phyloP scores from a whole-genome alignment of 116 monocot genomes.

The Iris pallida region DNA sequence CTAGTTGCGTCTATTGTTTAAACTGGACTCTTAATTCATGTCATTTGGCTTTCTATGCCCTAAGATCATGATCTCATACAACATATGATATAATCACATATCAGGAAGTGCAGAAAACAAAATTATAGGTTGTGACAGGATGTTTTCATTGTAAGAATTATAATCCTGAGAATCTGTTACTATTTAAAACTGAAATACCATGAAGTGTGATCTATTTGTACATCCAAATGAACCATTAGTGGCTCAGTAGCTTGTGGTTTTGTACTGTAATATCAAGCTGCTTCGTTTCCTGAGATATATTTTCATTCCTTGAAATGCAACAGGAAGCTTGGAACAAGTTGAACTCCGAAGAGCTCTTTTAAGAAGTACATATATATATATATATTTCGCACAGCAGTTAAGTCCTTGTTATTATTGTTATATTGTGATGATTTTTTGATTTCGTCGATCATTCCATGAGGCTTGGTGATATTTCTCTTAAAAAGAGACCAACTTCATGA shows the following conservation, averaged over 20 bases:
- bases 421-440: slow-evolving; percentile 4
- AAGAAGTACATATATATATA: too few species aligned
- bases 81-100: too few species aligned
- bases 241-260: background rate
- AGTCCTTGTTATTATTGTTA: slow-evolving; percentile 13
- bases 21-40: too few species aligned
- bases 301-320: slow-evolving; percentile 4
- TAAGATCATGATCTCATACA: too few species aligned
- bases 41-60: too few species aligned
- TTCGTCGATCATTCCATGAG: background rate
- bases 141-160: too few species aligned
- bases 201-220: background rate
- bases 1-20: too few species aligned
- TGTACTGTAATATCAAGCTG: background rate
- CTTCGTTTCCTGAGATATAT: background rate
- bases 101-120: too few species aligned
- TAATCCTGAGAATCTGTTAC: background rate
- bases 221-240: background rate
- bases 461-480: background rate
- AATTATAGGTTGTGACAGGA: too few species aligned
- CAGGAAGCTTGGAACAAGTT: slow-evolving; percentile 22
- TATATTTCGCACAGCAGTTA: too few species aligned
- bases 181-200: background rate
- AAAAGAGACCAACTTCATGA: background rate
- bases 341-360: slow-evolving; percentile 17